A percentile compares a stretch with the other conserved stretches of the same genome.
phyloP scores from a whole-genome alignment of 176 grass and related monocot species.

The Triticum timopheevii region DNA sequence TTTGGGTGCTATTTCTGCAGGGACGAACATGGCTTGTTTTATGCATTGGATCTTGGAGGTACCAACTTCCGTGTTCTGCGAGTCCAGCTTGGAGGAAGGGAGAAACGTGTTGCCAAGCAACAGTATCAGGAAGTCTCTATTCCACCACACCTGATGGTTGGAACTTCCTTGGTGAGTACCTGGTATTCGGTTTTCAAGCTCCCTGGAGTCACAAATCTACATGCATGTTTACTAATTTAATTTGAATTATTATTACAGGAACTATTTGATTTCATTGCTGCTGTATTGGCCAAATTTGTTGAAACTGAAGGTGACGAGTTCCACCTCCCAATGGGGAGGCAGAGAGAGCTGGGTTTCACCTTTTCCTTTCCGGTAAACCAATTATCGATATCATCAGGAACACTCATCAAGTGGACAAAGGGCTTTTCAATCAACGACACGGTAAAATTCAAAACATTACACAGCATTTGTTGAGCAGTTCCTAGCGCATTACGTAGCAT shows the following conservation, averaged over 20 bases:
- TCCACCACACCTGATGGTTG: conserved; percentile 69
- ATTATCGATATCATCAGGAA: conserved; percentile 65
- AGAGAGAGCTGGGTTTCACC: conserved; percentile 79
- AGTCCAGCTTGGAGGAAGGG: conserved; percentile 78
- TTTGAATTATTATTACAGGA: conserved; percentile 39
- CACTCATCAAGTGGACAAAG: conserved; percentile 86
- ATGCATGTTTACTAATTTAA: conserved; percentile 7
- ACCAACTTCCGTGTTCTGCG: conserved; percentile 86
- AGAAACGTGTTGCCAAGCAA: conserved; percentile 55
- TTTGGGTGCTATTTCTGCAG: conserved; percentile 23
- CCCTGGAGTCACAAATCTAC: background rate
- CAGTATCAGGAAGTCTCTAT: conserved; percentile 65
- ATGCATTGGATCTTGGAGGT: conserved; percentile 84
- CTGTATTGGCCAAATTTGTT: conserved; percentile 67
- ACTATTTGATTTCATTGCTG: conserved; percentile 83
- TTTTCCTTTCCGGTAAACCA: conserved; percentile 85
- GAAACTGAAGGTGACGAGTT: conserved; percentile 62
- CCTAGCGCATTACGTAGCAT: background rate
- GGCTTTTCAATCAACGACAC: conserved; percentile 63
- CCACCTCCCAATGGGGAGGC: conserved; percentile 53
- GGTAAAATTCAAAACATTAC: conserved; percentile 38
- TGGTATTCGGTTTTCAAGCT: background rate
- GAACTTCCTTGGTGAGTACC: conserved; percentile 51
- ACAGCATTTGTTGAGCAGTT: background rate
- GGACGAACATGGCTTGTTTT: conserved; percentile 66